Conservation (phyloP, 768 basidiomycete species). For the Cystobasidium tubakii region DNA sequence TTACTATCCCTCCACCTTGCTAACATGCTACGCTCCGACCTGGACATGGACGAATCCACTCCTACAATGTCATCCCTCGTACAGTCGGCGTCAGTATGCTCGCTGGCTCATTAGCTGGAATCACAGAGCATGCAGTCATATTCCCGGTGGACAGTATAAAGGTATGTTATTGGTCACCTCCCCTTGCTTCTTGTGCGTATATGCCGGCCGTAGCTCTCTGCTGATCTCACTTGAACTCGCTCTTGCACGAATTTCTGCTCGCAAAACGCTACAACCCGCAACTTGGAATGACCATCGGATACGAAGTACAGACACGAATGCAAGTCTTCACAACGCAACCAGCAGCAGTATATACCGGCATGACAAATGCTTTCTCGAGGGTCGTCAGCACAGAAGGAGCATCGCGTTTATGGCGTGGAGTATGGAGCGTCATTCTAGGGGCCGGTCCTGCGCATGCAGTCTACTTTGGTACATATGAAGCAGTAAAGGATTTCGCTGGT, state of each 20-base stretch:
- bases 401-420: constrained; percentile 86
- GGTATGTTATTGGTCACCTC: too few species aligned
- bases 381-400: constrained; percentile 93
- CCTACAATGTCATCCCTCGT: neutral
- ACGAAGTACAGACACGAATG: constrained; percentile 83
- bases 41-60: too few species aligned
- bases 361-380: constrained; percentile 81
- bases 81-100: constrained; percentile 80
- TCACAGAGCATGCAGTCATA: constrained; percentile 98
- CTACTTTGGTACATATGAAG: constrained; percentile 93
- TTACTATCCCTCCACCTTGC: neutral
- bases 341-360: constrained; percentile 76
- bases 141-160: constrained; percentile 98
- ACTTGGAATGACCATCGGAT: neutral
- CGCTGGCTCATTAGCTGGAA: constrained; percentile 93
- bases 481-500: constrained; percentile 84
- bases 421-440: constrained; percentile 88
- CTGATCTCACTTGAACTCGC: neutral
- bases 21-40: too few species aligned
- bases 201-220: neutral
- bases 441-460: constrained; percentile 97
- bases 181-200: too few species aligned
- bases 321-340: constrained; percentile 80
- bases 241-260: neutral
- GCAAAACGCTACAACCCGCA: too few species aligned